These are phyloP conservation scores for Keithomyces neogunnii DNA, from an alignment of 2,329 filamentous ascomycete genomes.

Conservation along the genomic window DNA sequence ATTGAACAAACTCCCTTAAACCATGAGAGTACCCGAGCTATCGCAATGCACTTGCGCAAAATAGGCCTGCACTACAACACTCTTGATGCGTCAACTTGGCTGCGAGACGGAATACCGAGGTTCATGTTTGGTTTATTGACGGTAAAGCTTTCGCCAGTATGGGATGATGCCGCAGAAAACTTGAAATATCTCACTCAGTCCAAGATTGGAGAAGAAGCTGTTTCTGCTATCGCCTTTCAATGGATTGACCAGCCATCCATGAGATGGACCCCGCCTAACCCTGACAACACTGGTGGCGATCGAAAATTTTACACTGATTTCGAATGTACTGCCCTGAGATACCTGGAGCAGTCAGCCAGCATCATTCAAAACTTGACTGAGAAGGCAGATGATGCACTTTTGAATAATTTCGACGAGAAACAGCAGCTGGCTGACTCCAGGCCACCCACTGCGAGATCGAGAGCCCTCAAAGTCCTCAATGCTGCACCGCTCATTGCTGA, in stretches of 20 bases:
- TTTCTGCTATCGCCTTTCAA: constrained; percentile 64
- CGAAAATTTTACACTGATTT: constrained; percentile 58
- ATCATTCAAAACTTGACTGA: constrained; percentile 44
- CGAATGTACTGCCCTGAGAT: constrained; percentile 69
- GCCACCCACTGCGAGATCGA: constrained; percentile 55
- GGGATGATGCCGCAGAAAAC: constrained; percentile 73
- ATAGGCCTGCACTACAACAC: constrained; percentile 57
- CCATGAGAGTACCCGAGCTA: constrained; percentile 64
- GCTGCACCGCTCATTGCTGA: constrained; percentile 71
- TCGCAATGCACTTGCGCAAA: constrained; percentile 81
- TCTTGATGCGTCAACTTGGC: constrained; percentile 51
- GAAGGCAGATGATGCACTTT: constrained; percentile 49
- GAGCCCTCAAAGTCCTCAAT: constrained; percentile 71
- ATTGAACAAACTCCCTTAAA: constrained; percentile 74
- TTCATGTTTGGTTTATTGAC: constrained; percentile 89
- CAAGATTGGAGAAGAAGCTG: constrained; percentile 61
- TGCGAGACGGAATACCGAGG: constrained; percentile 63
- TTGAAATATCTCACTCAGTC: constrained; percentile 66
- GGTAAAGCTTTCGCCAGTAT: constrained; percentile 73
- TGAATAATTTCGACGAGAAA: constrained; percentile 53
- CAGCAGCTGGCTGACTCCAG: constrained; percentile 46
- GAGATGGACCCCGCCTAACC: constrained; percentile 38
- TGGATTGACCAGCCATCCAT: constrained; percentile 62
- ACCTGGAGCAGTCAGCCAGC: constrained; percentile 43
- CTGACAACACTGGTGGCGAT: constrained; percentile 23